phyloP scores from a whole-genome alignment of 805 yeast genomes.

The Schwanniomyces occidentalis region DNA sequence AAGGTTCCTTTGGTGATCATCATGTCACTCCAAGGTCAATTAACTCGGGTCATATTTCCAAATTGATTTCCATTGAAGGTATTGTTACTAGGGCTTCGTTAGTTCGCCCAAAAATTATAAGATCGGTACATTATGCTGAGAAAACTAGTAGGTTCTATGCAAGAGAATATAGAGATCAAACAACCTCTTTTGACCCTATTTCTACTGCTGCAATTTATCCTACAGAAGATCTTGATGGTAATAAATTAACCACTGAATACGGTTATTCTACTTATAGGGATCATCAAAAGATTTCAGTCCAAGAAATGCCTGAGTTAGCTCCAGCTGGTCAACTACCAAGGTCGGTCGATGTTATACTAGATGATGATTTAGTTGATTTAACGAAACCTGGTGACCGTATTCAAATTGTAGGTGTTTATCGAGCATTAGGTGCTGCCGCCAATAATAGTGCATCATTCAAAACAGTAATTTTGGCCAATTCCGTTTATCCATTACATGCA shows the following conservation, averaged over 20 bases:
- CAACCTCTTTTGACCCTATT: conserved; percentile 85
- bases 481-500: conserved; percentile 85
- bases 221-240: conserved; percentile 88
- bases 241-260: conserved; percentile 84
- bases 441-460: conserved; percentile 67
- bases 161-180: conserved; percentile 88
- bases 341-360: conserved; percentile 86
- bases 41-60: conserved; percentile 72
- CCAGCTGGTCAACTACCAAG: conserved; percentile 98
- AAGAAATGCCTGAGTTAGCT: conserved; percentile 97
- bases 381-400: conserved; percentile 96
- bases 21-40: conserved; percentile 86
- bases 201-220: conserved; percentile 87
- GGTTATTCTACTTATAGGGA: conserved; percentile 92
- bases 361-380: conserved; percentile 89
- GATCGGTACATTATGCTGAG: conserved; percentile 92
- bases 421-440: conserved; percentile 79
- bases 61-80: conserved; percentile 87
- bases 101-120: conserved; percentile 86
- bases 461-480: conserved; percentile 84
- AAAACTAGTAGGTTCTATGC: conserved; percentile 81
- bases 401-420: conserved; percentile 89
- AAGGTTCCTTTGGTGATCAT: conserved; percentile 90
- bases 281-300: conserved; percentile 90
- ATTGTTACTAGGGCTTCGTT: conserved; percentile 92